Evolutionary conservation across 495 filamentous ascomycete genomes (phyloP).

Genomic region (Penicillium robsamsonii): DNA sequence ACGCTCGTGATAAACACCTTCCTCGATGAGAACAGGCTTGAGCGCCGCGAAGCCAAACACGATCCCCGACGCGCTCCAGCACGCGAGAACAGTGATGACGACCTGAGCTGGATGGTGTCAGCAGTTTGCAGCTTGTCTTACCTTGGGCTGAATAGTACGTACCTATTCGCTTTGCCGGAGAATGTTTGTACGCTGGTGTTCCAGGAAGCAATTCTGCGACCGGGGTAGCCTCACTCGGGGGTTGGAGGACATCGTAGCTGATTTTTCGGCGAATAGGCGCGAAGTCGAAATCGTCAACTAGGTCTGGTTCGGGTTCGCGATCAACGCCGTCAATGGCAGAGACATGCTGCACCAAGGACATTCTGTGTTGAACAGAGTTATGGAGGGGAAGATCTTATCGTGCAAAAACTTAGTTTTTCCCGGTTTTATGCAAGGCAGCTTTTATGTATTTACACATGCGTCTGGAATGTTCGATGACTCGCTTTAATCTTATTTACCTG

Average conservation of each 20-base stretch:
- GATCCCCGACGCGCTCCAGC: constrained; percentile 64
- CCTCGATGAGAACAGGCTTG: constrained; percentile 64
- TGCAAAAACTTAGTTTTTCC: not conserved
- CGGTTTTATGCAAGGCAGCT: not conserved
- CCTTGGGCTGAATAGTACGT: not conserved
- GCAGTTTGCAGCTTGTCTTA: constrained; percentile 7
- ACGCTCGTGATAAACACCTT: constrained; percentile 61
- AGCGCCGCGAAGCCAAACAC: constrained; percentile 75
- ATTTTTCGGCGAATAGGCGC: constrained; percentile 26
- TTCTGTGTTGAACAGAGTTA: constrained; percentile 26
- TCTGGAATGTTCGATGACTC: not conserved
- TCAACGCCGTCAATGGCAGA: constrained; percentile 43
- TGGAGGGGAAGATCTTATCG: not conserved
- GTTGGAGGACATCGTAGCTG: constrained; percentile 35
- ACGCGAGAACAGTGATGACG: constrained; percentile 55
- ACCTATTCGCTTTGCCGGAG: constrained; percentile 51
- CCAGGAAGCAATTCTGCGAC: constrained; percentile 27
- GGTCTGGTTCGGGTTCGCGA: constrained; percentile 25
- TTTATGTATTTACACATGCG: not conserved
- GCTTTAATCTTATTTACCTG: not conserved
- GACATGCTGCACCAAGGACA: constrained; percentile 48
- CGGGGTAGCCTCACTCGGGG: constrained; percentile 10
- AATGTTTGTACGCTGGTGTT: constrained; percentile 52
- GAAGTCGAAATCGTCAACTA: constrained; percentile 15
- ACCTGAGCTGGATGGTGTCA: constrained; percentile 52